Percentiles rank a stretch among this genome's conserved stretches.
phyloP scores from a whole-genome alignment of 2,329 filamentous ascomycete genomes.

The Monilinia fructicola region DNA sequence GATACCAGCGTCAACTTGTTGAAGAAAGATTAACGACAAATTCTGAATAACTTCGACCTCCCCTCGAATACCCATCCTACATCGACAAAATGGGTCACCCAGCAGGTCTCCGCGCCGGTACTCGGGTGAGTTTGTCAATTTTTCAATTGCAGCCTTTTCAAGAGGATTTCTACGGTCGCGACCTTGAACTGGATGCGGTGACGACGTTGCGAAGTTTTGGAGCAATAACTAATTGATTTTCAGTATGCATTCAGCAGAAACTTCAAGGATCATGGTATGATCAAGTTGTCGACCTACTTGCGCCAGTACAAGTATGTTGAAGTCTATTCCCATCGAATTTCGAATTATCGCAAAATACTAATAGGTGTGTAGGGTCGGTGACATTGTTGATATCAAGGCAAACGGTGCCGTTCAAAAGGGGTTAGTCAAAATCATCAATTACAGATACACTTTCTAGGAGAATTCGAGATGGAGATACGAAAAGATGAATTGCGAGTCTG shows the following conservation, averaged over 20 bases:
- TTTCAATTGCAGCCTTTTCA: background rate
- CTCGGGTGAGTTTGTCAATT: conserved; percentile 62
- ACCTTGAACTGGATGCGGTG: conserved; percentile 22
- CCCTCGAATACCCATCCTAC: conserved; percentile 28
- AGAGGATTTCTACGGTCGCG: conserved; percentile 13
- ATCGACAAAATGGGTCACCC: conserved; percentile 59
- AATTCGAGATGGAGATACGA: background rate
- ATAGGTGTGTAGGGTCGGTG: conserved; percentile 72
- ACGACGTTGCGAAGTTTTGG: background rate
- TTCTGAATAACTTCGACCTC: conserved; percentile 27
- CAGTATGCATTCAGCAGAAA: conserved; percentile 77
- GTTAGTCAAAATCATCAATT: conserved; percentile 54
- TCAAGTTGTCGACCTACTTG: conserved; percentile 91
- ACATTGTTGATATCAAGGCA: conserved; percentile 98
- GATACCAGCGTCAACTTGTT: conserved; percentile 17
- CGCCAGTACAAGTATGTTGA: conserved; percentile 77
- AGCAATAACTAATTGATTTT: conserved; percentile 31
- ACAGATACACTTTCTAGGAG: background rate
- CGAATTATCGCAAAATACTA: conserved; percentile 41
- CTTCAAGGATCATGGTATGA: conserved; percentile 94
- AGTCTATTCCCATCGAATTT: conserved; percentile 10
- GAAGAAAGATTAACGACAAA: conserved; percentile 23
- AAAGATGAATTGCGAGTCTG: background rate
- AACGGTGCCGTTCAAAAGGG: conserved; percentile 99
- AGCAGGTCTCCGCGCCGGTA: conserved; percentile 82